Percentiles rank a stretch among this genome's conserved stretches.
These are phyloP conservation scores for Penicillium hesseltinei DNA, from an alignment of 2,329 filamentous ascomycete species.

Conservation along the genomic window DNA sequence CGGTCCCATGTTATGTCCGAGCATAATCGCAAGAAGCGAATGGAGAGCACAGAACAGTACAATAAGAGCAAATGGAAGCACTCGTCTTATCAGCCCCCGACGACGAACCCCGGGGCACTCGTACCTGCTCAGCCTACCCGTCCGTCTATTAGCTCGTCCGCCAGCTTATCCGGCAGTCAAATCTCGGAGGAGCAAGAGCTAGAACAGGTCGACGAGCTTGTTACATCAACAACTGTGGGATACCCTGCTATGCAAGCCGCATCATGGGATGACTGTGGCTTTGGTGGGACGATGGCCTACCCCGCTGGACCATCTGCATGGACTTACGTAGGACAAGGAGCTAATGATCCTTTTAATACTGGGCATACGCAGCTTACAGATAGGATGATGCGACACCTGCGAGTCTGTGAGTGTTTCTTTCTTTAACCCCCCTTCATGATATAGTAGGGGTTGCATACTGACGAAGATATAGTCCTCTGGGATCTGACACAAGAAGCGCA, in stretches of 20 bases:
- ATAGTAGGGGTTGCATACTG: constrained; percentile 2
- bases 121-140: constrained; percentile 7
- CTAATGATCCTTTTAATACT: constrained; percentile 37
- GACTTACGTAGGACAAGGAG: constrained; percentile 33
- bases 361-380: constrained; percentile 38
- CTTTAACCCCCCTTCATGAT: not conserved
- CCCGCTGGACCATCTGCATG: constrained; percentile 19
- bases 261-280: constrained; percentile 13
- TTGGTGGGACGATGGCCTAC: constrained; percentile 15
- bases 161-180: constrained; percentile 10
- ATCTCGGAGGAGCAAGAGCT: constrained; percentile 5
- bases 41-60: constrained; percentile 41
- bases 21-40: constrained; percentile 42
- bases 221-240: constrained; percentile 4
- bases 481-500: constrained; percentile 38
- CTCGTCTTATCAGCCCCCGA: constrained; percentile 34
- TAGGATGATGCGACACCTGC: constrained; percentile 39
- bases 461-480: constrained; percentile 30
- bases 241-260: constrained; percentile 10
- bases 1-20: constrained; percentile 46
- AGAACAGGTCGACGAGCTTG: constrained; percentile 16
- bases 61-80: constrained; percentile 41
- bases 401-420: constrained; percentile 32
- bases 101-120: constrained; percentile 20
- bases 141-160: constrained; percentile 2